A percentile compares a stretch with the other conserved stretches of the same genome.
Conservation (phyloP, 129 eudicot genomes). For the Daucus carota region DNA sequence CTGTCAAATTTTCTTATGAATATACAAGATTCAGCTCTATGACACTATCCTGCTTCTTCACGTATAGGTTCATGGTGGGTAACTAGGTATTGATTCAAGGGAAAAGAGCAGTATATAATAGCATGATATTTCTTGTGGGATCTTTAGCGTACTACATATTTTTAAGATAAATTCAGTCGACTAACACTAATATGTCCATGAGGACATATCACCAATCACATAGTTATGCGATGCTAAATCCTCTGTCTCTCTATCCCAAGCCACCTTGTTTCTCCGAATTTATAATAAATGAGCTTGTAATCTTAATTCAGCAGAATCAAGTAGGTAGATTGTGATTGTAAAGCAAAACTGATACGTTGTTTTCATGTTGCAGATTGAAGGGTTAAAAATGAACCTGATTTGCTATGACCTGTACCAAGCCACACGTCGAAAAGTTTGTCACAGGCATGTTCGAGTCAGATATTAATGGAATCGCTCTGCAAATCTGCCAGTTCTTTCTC, state of each 20-base stretch:
- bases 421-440: constrained; percentile 96
- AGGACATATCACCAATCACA: not conserved
- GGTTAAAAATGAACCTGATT: constrained; percentile 94
- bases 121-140: not conserved
- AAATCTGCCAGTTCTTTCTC: not conserved
- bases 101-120: not conserved
- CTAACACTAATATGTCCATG: not conserved
- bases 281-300: not conserved
- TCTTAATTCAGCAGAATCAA: not conserved
- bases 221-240: not conserved
- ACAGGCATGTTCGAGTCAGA: constrained; percentile 45
- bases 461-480: not conserved
- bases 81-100: not conserved
- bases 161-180: no score
- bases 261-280: not conserved
- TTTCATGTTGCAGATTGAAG: constrained; percentile 65
- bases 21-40: not conserved
- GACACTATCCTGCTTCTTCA: not conserved
- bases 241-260: no score
- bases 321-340: not conserved
- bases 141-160: no score
- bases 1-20: not conserved
- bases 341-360: not conserved
- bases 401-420: no score
- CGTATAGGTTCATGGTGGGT: not conserved